Evolutionary conservation across 306 rosid species (phyloP).

Genomic region (Citrullus mucosospermus): DNA sequence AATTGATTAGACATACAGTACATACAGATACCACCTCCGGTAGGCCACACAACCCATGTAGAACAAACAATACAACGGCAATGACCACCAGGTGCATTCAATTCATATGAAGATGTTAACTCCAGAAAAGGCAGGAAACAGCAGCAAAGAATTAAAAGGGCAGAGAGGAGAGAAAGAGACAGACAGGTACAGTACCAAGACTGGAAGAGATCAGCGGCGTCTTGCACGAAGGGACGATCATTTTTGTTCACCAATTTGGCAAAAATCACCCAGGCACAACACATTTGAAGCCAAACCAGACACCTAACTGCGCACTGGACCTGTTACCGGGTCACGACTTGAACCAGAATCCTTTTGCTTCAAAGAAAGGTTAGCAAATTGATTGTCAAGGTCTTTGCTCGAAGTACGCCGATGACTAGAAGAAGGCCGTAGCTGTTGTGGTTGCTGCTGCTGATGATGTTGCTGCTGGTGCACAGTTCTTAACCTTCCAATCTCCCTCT

Average conservation of each 20-base stretch:
- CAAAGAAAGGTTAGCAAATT: constrained; percentile 76
- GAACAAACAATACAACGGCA: constrained; percentile 2
- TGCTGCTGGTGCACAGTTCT: constrained; percentile 62
- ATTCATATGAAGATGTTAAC: constrained; percentile 5
- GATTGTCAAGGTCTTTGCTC: constrained; percentile 91
- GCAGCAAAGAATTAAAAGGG: constrained; percentile 1
- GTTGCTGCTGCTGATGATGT: constrained; percentile 37
- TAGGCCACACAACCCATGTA: constrained; percentile 4
- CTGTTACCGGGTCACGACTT: constrained; percentile 62
- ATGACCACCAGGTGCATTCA: constrained; percentile 15
- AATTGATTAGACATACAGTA: constrained; percentile 9
- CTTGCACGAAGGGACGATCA: background rate
- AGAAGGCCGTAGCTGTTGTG: constrained; percentile 34
- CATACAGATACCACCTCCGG: constrained; percentile 14
- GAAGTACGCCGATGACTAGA: constrained; percentile 66
- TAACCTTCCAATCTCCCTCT: constrained; percentile 92
- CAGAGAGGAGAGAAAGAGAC: background rate
- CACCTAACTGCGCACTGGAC: constrained; percentile 61
- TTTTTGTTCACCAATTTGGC: constrained; percentile 12
- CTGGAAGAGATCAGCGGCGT: constrained; percentile 6
- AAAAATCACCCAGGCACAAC: constrained; percentile 21
- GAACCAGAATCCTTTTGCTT: constrained; percentile 75
- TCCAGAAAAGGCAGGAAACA: constrained; percentile 3
- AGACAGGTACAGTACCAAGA: background rate
- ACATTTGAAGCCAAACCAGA: constrained; percentile 22